A percentile compares a stretch with the other conserved stretches of the same genome.
These are phyloP conservation scores for Hyaloperonospora arabidopsidis DNA, from an alignment of 352 stramenopile genomes.

Conservation along the genomic window DNA sequence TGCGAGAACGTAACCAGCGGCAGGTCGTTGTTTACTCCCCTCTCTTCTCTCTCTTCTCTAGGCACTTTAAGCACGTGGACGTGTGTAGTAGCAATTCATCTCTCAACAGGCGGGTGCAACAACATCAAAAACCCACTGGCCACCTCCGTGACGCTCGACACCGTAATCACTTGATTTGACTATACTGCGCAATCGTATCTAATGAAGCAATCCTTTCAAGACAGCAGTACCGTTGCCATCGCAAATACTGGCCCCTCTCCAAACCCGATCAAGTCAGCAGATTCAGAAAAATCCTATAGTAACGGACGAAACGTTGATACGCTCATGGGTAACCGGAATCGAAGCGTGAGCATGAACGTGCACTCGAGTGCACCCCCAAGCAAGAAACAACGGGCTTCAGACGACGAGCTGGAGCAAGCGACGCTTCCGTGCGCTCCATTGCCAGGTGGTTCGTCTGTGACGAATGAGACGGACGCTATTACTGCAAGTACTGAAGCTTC, in stretches of 20 bases:
- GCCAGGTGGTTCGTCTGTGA: constrained; percentile 6
- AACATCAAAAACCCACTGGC: no score
- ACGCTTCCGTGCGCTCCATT: constrained; percentile 17
- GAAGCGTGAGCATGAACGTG: constrained; percentile 65
- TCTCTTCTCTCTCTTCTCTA: no score
- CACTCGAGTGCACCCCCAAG: constrained; percentile 46
- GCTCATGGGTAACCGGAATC: constrained; percentile 34
- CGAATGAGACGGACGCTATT: not conserved
- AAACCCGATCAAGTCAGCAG: constrained; percentile 5
- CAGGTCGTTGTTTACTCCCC: no score
- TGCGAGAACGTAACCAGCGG: no score
- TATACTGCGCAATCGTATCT: no score
- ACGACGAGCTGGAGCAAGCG: constrained; percentile 59
- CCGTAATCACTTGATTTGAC: not conserved
- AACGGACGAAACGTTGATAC: constrained; percentile 12
- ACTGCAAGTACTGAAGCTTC: constrained; percentile 12
- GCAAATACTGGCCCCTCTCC: constrained; percentile 20
- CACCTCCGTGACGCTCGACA: not conserved
- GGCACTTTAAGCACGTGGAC: no score
- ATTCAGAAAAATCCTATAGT: constrained; percentile 12
- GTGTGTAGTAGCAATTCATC: no score
- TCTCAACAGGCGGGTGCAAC: no score
- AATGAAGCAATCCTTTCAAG: constrained; percentile 26
- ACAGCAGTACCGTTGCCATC: constrained; percentile 23
- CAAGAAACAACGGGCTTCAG: constrained; percentile 75